Base-by-base conservation (phyloP, 2,329 filamentous ascomycete genomes). In the Akanthomyces dipterigenus region DNA sequence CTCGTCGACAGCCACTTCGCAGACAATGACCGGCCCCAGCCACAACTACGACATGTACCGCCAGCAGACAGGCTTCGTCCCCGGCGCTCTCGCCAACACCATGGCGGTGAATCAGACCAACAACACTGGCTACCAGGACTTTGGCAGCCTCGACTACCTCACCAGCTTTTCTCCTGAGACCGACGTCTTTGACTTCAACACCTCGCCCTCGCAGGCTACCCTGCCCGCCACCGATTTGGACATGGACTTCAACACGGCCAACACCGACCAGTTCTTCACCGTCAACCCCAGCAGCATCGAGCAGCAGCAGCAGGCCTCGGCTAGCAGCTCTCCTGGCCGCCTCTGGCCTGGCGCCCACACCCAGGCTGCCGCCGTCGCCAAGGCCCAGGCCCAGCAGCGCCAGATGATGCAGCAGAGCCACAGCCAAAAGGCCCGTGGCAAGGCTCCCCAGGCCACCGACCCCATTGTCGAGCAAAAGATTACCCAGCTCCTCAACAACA, bases 21-120 rank as follows among this genome's bases (percentile, higher is more conserved):
- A 83, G 36, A 85, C 82, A 22, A 84, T 93, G 70, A 87, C 86
- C 53, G 90, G 87, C 40, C 93, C 95, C 9, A 96, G 91, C 75
- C 93, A 97, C 78, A 91, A 96, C 76, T 98, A 98, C 80, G 90
- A 92, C 70, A 87, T 91, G 71, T 96, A 97, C 79, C 90, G 91
- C 78, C 95, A 99, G 73, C 93, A 97, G 79, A 97, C 95, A 3
- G 92, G 93, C 65, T 87, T 97, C 34, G 91, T 95, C 0, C 88
- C 91, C 1, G 92, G 92, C 64, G 93, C 91, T 57, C 80, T 95
- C 65, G 87, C 88, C 46, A 90, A 85, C 74, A 89, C 93, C 14
- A 84, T 95, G 71, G 89, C 90, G 40, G 84, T 95, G 68, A 92
- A 90, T 73, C 82, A 89, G 70, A 71, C 75, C 49, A 80, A 82